These are phyloP conservation scores for Candida sphagnicola DNA, from an alignment of 805 yeast genomes.

Conservation along the genomic window DNA sequence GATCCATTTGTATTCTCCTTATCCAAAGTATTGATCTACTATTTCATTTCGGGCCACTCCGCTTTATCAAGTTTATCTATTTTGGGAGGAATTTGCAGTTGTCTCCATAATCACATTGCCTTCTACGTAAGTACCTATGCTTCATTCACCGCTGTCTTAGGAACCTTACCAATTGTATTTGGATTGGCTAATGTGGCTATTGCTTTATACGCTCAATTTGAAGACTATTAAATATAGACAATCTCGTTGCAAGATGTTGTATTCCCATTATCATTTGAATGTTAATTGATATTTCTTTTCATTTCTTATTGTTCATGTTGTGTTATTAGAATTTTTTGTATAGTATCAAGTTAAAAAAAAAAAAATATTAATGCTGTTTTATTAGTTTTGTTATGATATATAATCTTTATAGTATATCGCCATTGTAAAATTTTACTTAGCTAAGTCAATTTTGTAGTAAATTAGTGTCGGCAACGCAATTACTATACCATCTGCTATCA, in stretches of 20 bases:
- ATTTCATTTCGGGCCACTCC: slow-evolving; percentile 32
- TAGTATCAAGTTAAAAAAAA: not conserved
- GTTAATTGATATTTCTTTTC: not conserved
- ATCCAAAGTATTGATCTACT: slow-evolving; percentile 41
- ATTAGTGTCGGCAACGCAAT: no score
- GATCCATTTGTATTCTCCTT: slow-evolving; percentile 57
- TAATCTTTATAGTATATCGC: not conserved
- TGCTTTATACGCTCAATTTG: slow-evolving; percentile 51
- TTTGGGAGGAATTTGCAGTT: slow-evolving; percentile 20
- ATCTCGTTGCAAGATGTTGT: not conserved
- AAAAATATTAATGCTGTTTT: not conserved
- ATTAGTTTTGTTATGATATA: not conserved
- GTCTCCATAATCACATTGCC: slow-evolving; percentile 26
- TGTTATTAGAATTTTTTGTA: slow-evolving; percentile 5
- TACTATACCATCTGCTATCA: no score
- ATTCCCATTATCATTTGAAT: not conserved
- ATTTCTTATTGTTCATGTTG: slow-evolving; percentile 6
- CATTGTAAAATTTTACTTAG: no score
- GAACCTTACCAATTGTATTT: slow-evolving; percentile 43
- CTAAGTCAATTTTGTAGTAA: no score
- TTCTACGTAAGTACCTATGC: slow-evolving; percentile 36
- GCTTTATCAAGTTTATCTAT: slow-evolving; percentile 23
- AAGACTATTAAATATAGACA: slow-evolving; percentile 32
- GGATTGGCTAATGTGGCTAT: slow-evolving; percentile 44
- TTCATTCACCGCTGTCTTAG: slow-evolving; percentile 36